Evolutionary conservation across 306 rosid species (phyloP).

Genomic region (Alnus rubra): DNA sequence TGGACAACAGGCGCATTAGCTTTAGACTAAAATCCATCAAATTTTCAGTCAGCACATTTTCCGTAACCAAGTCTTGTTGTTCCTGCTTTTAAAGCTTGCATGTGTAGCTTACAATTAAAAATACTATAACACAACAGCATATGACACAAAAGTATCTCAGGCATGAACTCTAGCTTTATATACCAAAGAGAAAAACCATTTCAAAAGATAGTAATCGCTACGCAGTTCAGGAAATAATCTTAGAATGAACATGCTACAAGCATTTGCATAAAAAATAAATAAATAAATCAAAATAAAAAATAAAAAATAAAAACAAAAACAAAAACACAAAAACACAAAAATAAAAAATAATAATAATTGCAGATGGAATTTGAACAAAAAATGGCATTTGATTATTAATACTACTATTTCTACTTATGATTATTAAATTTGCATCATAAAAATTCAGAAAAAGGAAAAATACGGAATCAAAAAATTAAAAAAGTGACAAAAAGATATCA

Average conservation of each 20-base stretch:
- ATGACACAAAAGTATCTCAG: neutral
- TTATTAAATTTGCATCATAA: neutral
- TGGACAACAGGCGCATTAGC: neutral
- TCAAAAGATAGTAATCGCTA: neutral
- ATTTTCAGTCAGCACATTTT: neutral
- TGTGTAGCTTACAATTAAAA: neutral
- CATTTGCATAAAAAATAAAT: no score
- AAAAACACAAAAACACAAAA: no score
- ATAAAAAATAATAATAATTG: neutral
- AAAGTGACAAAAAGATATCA: constrained; percentile 8
- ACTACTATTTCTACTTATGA: neutral
- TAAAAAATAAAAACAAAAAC: no score
- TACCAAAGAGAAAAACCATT: neutral
- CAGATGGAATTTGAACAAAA: neutral
- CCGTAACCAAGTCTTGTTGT: neutral
- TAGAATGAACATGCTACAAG: neutral
- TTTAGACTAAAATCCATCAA: neutral
- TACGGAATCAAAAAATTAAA: neutral
- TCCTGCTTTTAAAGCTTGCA: neutral
- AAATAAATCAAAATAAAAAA: no score
- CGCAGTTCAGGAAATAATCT: neutral
- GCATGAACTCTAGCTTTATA: neutral
- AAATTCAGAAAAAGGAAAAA: neutral
- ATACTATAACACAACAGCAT: neutral
- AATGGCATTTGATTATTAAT: neutral